Conservation (phyloP, 192 early-diverging fungal genomes). For the Phlyctochytrium bullatum region DNA sequence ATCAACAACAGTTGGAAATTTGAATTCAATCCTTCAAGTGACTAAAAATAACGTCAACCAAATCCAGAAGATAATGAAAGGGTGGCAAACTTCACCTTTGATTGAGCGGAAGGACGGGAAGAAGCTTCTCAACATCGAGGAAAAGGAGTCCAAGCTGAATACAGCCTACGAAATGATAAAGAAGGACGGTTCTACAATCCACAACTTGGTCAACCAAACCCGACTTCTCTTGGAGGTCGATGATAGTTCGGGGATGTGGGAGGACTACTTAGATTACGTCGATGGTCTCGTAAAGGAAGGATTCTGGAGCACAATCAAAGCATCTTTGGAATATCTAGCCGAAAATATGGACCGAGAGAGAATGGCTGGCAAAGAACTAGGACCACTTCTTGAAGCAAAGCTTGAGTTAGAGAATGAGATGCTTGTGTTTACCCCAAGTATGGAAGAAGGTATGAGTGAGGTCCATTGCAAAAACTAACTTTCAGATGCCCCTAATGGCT, state of each 20-base stretch:
- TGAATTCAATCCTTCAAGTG: constrained; percentile 50
- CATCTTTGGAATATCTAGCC: constrained; percentile 54
- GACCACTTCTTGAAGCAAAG: constrained; percentile 58
- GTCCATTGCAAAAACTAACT: constrained; percentile 13
- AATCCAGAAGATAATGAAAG: constrained; percentile 63
- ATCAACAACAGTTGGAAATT: constrained; percentile 47
- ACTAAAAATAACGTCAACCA: constrained; percentile 62
- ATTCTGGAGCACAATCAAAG: constrained; percentile 53
- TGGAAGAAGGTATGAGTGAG: constrained; percentile 52
- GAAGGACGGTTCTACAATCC: constrained; percentile 51
- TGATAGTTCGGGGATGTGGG: constrained; percentile 45
- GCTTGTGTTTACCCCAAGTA: constrained; percentile 57
- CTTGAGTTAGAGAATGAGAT: constrained; percentile 56
- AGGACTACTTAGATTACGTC: constrained; percentile 50
- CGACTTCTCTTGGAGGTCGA: constrained; percentile 45
- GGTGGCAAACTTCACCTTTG: constrained; percentile 52
- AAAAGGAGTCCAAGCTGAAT: constrained; percentile 57
- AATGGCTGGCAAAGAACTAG: constrained; percentile 40
- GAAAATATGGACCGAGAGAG: constrained; percentile 57
- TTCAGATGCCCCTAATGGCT: constrained; percentile 40
- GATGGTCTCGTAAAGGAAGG: constrained; percentile 56
- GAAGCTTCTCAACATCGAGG: constrained; percentile 62
- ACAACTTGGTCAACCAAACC: constrained; percentile 50
- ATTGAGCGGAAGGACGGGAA: constrained; percentile 63
- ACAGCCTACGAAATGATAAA: constrained; percentile 53